Evolutionary conservation across 345 rosid species (phyloP), one percentile per base, ranked within the genome.

Genomic region (Linum trigynum): DNA sequence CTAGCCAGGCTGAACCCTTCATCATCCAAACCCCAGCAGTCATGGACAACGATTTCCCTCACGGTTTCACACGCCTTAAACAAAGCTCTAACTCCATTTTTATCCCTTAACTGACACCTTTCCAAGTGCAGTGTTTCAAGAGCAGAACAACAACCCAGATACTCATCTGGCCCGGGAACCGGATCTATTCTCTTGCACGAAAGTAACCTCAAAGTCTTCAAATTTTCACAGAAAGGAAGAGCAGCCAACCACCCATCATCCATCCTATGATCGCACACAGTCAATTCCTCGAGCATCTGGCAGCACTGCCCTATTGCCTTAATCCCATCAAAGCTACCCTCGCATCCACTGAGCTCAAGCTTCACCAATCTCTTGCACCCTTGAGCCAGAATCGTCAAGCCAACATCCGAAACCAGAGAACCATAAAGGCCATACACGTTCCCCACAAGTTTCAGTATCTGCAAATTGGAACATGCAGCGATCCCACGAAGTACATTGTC

Each of bases 401-500:
- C 65, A n/a, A 62, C 41, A 41, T 62, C 65, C 50, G 65, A 39
- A 62, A 62, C 65, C 50, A 62, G 7, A 2, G 65, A 62, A 14
- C 42, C 23, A 62, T 62, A 62, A 39, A 39, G 16, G 32, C 65
- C 65, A 12, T 39, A 41, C 50, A 62, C 50, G 41, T 39, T 62
- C 51, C 50, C 65, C 23, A 62, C 50, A 1, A 62, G 45, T 32
- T 23, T 62, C 65, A 62, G 17, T 16, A 62, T 62, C 42, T 62
- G 65, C 65, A 62, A 62, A 16, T 62, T 62, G 1, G 23, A 41
- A 62, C 48, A 62, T 15, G 65, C 65, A 3, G 65, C 65, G 36
- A 62, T 40, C 48, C 65, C 65, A 4, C 50, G 64, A 7, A 57
- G 59, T 35, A 66, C 61, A 42, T 75, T 70, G 37, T 75, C 78